phyloP scores from a whole-genome alignment of 2,329 filamentous ascomycete species.

The Epichloe coenophiala region DNA sequence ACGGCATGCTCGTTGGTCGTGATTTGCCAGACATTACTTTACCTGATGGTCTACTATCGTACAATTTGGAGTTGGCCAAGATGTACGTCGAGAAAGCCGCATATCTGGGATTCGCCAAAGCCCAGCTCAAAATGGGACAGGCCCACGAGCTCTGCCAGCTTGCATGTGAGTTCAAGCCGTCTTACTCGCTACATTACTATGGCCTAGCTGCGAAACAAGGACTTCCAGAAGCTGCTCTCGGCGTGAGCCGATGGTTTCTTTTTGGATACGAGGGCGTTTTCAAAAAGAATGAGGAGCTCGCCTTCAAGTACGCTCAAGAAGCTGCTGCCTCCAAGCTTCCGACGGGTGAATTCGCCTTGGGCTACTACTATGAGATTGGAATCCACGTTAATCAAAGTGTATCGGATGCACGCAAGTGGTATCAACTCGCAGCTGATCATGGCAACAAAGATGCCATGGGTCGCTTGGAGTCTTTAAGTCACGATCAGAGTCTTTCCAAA shows the following conservation, averaged over 20 bases:
- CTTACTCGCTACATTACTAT: slow-evolving; percentile 89
- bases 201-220: slow-evolving; percentile 84
- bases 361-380: slow-evolving; percentile 95
- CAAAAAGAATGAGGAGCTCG: slow-evolving; percentile 87
- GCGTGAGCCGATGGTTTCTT: slow-evolving; percentile 96
- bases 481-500: slow-evolving; percentile 74
- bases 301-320: slow-evolving; percentile 79
- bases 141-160: slow-evolving; percentile 91
- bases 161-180: slow-evolving; percentile 87
- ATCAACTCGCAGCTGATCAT: slow-evolving; percentile 74
- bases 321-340: slow-evolving; percentile 70
- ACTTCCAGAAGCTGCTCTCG: slow-evolving; percentile 85
- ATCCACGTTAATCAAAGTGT: slow-evolving; percentile 80
- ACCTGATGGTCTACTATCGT: slow-evolving; percentile 54
- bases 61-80: slow-evolving; percentile 59
- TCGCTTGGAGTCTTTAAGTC: slow-evolving; percentile 71
- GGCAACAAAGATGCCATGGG: slow-evolving; percentile 81
- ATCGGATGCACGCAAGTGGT: slow-evolving; percentile 75
- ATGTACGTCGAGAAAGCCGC: slow-evolving; percentile 94
- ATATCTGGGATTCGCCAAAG: slow-evolving; percentile 89
- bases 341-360: slow-evolving; percentile 91
- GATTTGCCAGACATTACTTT: slow-evolving; percentile 85
- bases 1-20: slow-evolving; percentile 83
- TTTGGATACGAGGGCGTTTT: slow-evolving; percentile 90
- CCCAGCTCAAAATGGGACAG: slow-evolving; percentile 93